Conservation (phyloP, 2,329 filamentous ascomycete genomes). For the Tolypocladium capitatum region DNA sequence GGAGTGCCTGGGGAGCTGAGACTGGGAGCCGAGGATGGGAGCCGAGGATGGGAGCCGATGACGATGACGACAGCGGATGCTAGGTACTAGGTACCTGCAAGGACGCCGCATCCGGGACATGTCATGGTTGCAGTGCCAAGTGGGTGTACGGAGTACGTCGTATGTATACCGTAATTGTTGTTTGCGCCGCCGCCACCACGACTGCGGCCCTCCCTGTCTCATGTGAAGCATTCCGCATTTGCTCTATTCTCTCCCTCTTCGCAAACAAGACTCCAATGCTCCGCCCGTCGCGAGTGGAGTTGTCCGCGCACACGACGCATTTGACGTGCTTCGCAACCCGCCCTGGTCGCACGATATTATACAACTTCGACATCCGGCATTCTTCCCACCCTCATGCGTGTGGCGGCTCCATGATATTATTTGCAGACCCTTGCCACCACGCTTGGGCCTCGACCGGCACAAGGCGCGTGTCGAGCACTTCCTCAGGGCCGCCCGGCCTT, state of each 20-base stretch:
- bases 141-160: too few relatives aligned
- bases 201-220: neutral
- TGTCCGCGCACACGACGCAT: neutral
- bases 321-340: neutral
- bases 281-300: neutral
- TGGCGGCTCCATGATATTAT: too few relatives aligned
- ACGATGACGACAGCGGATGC: too few relatives aligned
- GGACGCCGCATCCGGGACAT: too few relatives aligned
- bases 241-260: neutral
- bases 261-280: neutral
- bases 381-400: neutral
- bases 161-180: too few relatives aligned
- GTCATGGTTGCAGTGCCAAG: too few relatives aligned
- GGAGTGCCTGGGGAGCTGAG: too few relatives aligned
- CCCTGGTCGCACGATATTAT: neutral
- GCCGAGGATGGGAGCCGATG: too few relatives aligned
- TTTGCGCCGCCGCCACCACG: too few relatives aligned
- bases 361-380: neutral
- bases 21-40: too few relatives aligned
- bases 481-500: constrained; percentile 1
- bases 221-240: neutral
- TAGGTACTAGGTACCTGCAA: too few relatives aligned
- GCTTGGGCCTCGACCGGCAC: neutral
- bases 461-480: neutral
- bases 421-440: neutral